A percentile compares a stretch with the other conserved stretches of the same genome.
Conservation (phyloP, 139 green algal species). For the Tetraselmis striata region DNA sequence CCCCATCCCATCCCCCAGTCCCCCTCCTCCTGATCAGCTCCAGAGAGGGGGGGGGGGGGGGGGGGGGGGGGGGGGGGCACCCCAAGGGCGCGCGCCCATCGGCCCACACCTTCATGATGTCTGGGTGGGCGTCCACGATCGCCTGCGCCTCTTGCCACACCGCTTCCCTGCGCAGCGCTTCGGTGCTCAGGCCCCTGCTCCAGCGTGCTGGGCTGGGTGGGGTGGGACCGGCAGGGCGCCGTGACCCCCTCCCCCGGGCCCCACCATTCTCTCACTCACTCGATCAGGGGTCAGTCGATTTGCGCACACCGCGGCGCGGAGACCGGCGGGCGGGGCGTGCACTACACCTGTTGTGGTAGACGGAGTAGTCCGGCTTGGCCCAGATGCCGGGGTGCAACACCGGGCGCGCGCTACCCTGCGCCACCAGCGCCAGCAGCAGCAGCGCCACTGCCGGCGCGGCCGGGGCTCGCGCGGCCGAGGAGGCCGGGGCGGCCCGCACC, state of each 20-base stretch:
- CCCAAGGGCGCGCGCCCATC: too few species aligned
- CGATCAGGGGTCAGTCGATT: too few species aligned
- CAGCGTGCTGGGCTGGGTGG: neutral
- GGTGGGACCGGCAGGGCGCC: neutral
- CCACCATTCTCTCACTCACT: too few species aligned
- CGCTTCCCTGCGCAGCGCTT: slow-evolving; percentile 32
- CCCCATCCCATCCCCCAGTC: neutral
- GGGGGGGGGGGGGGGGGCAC: too few species aligned
- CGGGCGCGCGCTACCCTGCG: too few species aligned
- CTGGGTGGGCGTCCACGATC: slow-evolving; percentile 34
- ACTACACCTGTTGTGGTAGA: slow-evolving; percentile 62
- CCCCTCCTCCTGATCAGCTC: too few species aligned
- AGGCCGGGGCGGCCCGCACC: too few species aligned
- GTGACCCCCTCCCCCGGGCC: neutral
- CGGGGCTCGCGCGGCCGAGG: too few species aligned
- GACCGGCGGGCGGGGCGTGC: neutral
- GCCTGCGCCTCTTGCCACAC: slow-evolving; percentile 40
- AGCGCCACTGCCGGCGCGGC: too few species aligned
- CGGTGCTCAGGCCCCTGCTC: too few species aligned
- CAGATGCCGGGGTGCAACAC: neutral
- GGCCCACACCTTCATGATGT: slow-evolving; percentile 44
- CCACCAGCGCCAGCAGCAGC: neutral
- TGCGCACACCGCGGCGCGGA: too few species aligned
- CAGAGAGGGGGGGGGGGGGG: too few species aligned
- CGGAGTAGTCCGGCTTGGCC: slow-evolving; percentile 47